Conservation (phyloP, 2,329 filamentous ascomycete genomes). For the Pleochaeta shiraiana region DNA sequence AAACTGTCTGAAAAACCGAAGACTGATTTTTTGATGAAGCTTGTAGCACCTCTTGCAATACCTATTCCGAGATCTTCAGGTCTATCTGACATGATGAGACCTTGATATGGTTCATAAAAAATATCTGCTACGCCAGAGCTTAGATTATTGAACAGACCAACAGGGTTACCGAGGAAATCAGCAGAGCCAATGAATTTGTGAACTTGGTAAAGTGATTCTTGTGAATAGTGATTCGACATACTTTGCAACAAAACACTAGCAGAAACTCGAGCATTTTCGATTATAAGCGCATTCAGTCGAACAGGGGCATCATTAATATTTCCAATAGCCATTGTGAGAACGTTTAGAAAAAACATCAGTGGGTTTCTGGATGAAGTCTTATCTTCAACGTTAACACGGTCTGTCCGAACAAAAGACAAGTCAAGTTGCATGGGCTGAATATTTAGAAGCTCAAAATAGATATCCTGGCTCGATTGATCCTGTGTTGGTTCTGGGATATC, state of each 20-base stretch:
- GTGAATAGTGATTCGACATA: slow-evolving; percentile 85
- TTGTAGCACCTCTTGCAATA: slow-evolving; percentile 89
- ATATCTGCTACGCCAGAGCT: slow-evolving; percentile 94
- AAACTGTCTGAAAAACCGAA: slow-evolving; percentile 96
- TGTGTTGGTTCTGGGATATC: slow-evolving; percentile 84
- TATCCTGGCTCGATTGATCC: slow-evolving; percentile 69
- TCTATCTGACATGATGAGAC: slow-evolving; percentile 84
- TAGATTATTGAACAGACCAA: slow-evolving; percentile 95
- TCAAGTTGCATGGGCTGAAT: slow-evolving; percentile 97
- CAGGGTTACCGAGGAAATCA: slow-evolving; percentile 93
- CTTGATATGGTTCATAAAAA: slow-evolving; percentile 98
- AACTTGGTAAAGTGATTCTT: slow-evolving; percentile 87
- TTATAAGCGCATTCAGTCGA: slow-evolving; percentile 74
- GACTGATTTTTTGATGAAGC: slow-evolving; percentile 96
- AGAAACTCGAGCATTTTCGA: slow-evolving; percentile 89
- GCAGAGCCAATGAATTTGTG: slow-evolving; percentile 95
- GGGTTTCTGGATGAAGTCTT: slow-evolving; percentile 80
- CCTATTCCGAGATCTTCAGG: slow-evolving; percentile 89
- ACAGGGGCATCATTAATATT: slow-evolving; percentile 98
- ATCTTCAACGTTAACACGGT: slow-evolving; percentile 89
- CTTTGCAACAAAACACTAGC: slow-evolving; percentile 65
- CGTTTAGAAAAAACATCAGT: slow-evolving; percentile 96
- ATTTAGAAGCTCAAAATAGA: slow-evolving; percentile 95
- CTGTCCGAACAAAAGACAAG: slow-evolving; percentile 89
- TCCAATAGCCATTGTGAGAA: slow-evolving; percentile 97